Conservation (phyloP, 179 eudicot genomes). For the Nepenthes alata region DNA sequence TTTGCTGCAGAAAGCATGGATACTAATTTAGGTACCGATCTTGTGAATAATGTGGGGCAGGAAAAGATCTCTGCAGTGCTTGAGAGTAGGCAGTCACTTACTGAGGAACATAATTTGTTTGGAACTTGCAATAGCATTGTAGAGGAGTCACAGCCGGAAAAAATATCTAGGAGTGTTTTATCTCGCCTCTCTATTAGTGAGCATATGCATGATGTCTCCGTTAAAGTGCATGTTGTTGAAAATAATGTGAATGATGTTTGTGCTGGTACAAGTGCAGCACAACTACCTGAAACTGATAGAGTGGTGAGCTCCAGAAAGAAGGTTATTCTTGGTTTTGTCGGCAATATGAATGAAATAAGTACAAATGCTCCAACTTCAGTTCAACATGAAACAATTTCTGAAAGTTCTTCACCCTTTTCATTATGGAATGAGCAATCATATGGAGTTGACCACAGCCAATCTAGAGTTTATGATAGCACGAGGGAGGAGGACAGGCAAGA, state of each 20-base stretch:
- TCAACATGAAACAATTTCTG: slow-evolving; percentile 27
- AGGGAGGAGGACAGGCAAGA: slow-evolving; percentile 35
- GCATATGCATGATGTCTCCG: slow-evolving; percentile 18
- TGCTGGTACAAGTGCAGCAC: slow-evolving; percentile 24
- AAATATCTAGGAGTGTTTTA: slow-evolving; percentile 22
- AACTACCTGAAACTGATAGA: slow-evolving; percentile 34
- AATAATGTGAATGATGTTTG: slow-evolving; percentile 21
- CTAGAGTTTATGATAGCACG: slow-evolving; percentile 20
- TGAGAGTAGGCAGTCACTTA: slow-evolving; percentile 19
- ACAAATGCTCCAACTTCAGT: slow-evolving; percentile 24
- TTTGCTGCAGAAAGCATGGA: slow-evolving; percentile 21
- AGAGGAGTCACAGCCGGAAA: slow-evolving; percentile 26
- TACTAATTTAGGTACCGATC: slow-evolving; percentile 16
- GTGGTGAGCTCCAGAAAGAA: slow-evolving; percentile 25
- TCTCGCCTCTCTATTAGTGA: slow-evolving; percentile 26
- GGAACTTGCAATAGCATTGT: slow-evolving; percentile 19
- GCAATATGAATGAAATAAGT: slow-evolving; percentile 26
- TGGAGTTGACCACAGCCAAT: slow-evolving; percentile 29
- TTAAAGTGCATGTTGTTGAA: slow-evolving; percentile 18
- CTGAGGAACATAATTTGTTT: slow-evolving; percentile 22
- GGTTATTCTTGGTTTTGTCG: slow-evolving; percentile 40
- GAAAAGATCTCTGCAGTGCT: slow-evolving; percentile 18
- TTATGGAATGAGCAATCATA: slow-evolving; percentile 39
- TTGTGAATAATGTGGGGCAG: slow-evolving; percentile 15
- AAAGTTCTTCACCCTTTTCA: slow-evolving; percentile 31